Conservation (phyloP, 805 yeast genomes). For the Hanseniaspora guilliermondii region DNA sequence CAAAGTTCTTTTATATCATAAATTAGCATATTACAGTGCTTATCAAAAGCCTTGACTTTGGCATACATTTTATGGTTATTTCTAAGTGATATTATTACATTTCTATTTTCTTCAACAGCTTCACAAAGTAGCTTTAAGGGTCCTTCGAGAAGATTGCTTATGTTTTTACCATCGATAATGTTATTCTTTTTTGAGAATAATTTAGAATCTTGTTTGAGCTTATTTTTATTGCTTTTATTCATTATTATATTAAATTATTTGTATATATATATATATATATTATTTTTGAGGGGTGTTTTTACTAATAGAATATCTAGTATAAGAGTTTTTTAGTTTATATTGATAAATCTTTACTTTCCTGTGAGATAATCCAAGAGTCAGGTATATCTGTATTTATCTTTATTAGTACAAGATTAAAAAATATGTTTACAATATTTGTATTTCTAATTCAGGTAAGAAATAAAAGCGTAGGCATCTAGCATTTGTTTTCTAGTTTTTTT, state of each 20-base stretch:
- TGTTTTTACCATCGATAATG: constrained; percentile 25
- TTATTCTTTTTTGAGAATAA: constrained; percentile 46
- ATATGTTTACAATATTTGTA: no score
- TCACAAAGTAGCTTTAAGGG: constrained; percentile 82
- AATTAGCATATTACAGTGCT: constrained; percentile 86
- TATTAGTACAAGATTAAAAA: no score
- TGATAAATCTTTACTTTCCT: no score
- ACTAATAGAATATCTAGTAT: no score
- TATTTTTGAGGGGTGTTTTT: neutral
- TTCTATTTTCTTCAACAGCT: constrained; percentile 61
- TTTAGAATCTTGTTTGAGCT: neutral
- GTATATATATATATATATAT: neutral
- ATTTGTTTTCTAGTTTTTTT: neutral
- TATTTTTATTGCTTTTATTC: neutral
- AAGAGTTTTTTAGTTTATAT: no score
- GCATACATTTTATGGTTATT: constrained; percentile 88
- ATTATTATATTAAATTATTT: neutral
- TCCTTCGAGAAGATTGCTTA: constrained; percentile 33
- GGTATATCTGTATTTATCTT: neutral
- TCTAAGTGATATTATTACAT: constrained; percentile 77
- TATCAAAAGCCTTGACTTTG: constrained; percentile 84
- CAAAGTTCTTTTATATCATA: constrained; percentile 81
- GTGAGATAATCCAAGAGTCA: no score
- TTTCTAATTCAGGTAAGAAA: neutral
- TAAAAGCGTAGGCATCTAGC: neutral